Evolutionary conservation across 345 rosid genomes (phyloP).

Genomic region (Eutrema heterophyllum): DNA sequence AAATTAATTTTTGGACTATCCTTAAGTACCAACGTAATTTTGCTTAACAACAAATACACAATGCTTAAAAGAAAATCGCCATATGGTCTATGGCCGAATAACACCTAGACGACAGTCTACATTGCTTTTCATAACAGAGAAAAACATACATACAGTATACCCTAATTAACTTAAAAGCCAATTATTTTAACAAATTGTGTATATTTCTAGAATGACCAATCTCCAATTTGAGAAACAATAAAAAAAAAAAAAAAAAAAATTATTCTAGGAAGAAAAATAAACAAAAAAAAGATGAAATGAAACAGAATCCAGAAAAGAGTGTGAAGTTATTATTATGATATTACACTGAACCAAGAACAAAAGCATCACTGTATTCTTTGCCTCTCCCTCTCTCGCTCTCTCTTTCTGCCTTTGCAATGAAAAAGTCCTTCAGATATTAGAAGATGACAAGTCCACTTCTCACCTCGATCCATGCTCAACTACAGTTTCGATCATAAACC

Average conservation of each 20-base stretch:
- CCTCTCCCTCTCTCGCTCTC: not conserved
- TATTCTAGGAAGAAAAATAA: not conserved
- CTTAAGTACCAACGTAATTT: too few species aligned
- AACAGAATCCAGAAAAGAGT: conserved; percentile 6
- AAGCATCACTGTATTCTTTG: conserved; percentile 6
- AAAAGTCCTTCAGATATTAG: conserved; percentile 12
- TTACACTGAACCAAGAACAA: conserved; percentile 18
- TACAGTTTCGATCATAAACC: conserved; percentile 13
- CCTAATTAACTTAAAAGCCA: not conserved
- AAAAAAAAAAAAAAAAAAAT: not conserved
- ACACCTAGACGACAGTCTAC: too few species aligned
- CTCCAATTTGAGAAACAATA: not conserved
- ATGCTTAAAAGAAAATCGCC: too few species aligned
- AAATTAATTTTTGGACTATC: too few species aligned
- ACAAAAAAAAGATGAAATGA: not conserved
- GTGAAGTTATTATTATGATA: not conserved
- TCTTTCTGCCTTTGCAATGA: conserved; percentile 18
- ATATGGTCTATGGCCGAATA: too few species aligned
- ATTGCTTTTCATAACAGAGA: not conserved
- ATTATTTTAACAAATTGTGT: not conserved
- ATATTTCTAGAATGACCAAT: not conserved
- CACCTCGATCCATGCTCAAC: conserved; percentile 18
- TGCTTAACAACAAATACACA: too few species aligned
- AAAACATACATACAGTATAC: too few species aligned
- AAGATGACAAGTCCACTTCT: conserved; percentile 18